Conservation (phyloP, 441 rosid species). For the Populus tomentosa region DNA sequence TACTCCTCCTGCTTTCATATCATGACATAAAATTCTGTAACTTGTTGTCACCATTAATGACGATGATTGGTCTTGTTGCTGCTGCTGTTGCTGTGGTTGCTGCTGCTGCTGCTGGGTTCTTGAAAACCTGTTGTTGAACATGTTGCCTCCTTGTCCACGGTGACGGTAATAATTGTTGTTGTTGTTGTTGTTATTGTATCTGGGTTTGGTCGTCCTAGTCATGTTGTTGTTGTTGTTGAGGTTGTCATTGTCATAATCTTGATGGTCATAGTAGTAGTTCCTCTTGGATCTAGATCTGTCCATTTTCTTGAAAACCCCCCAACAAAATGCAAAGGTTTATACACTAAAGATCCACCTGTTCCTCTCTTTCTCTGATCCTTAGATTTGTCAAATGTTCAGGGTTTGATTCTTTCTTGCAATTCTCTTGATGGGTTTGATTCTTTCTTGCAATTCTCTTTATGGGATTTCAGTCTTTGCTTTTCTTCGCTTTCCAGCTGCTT, state of each 20-base stretch:
- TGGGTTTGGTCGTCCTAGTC: constrained; percentile 53
- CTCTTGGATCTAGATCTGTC: constrained; percentile 98
- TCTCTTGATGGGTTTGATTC: background rate
- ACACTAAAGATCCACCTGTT: background rate
- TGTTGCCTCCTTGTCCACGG: constrained; percentile 44
- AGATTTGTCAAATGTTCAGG: background rate
- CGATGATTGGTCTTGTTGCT: constrained; percentile 38
- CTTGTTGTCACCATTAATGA: constrained; percentile 63
- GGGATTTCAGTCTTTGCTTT: background rate
- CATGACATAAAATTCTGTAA: constrained; percentile 89
- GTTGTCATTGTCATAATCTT: constrained; percentile 69
- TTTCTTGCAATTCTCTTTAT: background rate
- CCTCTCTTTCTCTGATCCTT: background rate
- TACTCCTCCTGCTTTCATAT: constrained; percentile 87
- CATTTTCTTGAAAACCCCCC: constrained; percentile 17
- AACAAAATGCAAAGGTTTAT: background rate
- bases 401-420: background rate
- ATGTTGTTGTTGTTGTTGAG: constrained; percentile 1
- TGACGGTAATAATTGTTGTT: constrained; percentile 33
- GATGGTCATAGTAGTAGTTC: constrained; percentile 79
- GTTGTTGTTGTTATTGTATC: constrained; percentile 44
- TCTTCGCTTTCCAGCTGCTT: background rate
- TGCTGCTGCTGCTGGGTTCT: background rate
- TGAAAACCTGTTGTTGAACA: background rate
- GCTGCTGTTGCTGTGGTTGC: background rate